Evolutionary conservation across 2,329 filamentous ascomycete genomes (phyloP), one percentile per base, ranked within the genome.

Genomic region (Aspergillus pseudonomiae): DNA sequence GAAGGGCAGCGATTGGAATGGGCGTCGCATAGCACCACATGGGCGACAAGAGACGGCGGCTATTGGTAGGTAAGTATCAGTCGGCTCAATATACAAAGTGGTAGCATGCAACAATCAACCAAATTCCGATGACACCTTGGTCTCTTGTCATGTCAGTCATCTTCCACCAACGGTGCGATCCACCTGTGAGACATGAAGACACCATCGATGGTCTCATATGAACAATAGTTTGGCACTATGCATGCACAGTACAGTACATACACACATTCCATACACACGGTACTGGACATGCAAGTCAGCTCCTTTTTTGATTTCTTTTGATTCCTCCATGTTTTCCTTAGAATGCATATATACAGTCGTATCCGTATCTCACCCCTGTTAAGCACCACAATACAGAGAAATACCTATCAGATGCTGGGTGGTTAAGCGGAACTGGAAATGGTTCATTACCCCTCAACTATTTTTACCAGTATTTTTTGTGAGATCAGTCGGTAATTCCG

Each of bases 161-260:
- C 30, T 16, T 36, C 32, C 52, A 39, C 52, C 32, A 39, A 39
- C 52, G 32, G 30, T 55, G 21, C 52, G n/a, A 55, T 24, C 52
- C 52, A 55, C 30, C 16, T 12, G n/a, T 39, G 32, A 55, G 52
- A 36, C 52, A 55, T 55, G 52, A 55, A 55, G 52, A 55, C 52
- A 39, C 50, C 30, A 54, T 53, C 50, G 16, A 28, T 52, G 43
- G 43, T 21, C 43, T 46, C 43, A 7, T n/a, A 43, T n/a, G 39
- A 5, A 43, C 39, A 43, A 43, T 45, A 24, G 43, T 45, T 45
- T 45, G 43, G 16, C 19, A n/a, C 16, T 50, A 6, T 50, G 26
- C 26, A 50, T 30, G 46, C 26, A 48, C 45, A 21, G 43, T 46
- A 43, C 16, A 21, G n/a, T 43, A 21, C 45, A 21, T 48, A 9